These are phyloP conservation scores for Ogataea neopini DNA, from an alignment of 805 yeast species.

Conservation along the genomic window DNA sequence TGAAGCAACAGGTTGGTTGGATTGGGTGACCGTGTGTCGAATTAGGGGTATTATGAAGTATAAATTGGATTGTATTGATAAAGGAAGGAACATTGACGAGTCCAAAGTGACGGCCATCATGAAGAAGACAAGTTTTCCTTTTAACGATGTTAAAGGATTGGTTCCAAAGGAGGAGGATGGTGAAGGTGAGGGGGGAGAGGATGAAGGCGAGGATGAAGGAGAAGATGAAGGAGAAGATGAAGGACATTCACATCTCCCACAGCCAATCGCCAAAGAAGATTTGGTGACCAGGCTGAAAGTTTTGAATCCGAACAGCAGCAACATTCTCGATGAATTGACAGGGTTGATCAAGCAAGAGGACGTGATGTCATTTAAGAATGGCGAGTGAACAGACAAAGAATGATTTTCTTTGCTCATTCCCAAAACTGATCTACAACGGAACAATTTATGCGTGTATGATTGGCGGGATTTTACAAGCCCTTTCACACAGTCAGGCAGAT, in stretches of 20 bases:
- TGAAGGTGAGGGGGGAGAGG: slow-evolving; percentile 37
- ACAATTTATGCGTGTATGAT: no score
- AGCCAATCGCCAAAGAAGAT: slow-evolving; percentile 27
- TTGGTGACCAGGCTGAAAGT: slow-evolving; percentile 39
- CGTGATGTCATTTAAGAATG: slow-evolving; percentile 18
- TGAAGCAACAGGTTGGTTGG: slow-evolving; percentile 80
- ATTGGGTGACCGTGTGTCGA: slow-evolving; percentile 57
- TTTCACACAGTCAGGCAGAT: no score
- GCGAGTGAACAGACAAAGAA: no score
- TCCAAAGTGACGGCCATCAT: slow-evolving; percentile 45
- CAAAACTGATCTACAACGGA: no score
- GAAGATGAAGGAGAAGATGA: slow-evolving; percentile 28
- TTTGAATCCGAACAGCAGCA: slow-evolving; percentile 38
- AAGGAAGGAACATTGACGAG: slow-evolving; percentile 46
- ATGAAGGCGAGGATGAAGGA: slow-evolving; percentile 34
- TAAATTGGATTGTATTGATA: slow-evolving; percentile 63
- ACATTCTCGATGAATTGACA: slow-evolving; percentile 27
- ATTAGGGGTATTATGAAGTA: slow-evolving; percentile 71
- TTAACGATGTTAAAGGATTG: slow-evolving; percentile 31
- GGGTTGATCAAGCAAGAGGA: slow-evolving; percentile 30
- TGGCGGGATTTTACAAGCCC: no score
- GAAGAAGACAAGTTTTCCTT: slow-evolving; percentile 33
- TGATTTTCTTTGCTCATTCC: no score
- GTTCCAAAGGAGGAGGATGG: slow-evolving; percentile 31
- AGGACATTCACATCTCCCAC: slow-evolving; percentile 20